Base-by-base conservation (phyloP, 495 filamentous ascomycete genomes). In the Penicillium daleae region DNA sequence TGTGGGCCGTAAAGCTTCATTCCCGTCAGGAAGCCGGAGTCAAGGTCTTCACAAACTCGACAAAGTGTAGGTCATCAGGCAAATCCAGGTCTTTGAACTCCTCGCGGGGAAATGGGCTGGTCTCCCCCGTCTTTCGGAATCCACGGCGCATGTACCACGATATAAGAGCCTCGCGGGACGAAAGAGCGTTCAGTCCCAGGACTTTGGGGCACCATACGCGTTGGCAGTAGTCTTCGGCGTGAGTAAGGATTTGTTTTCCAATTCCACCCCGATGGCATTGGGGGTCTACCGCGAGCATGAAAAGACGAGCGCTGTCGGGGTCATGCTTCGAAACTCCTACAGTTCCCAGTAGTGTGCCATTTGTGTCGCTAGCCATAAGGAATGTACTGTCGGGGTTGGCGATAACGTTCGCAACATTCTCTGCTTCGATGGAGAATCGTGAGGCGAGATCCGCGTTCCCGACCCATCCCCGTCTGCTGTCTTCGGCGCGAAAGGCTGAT, bases 71-170 rank as follows among this genome's bases (percentile, higher is more conserved):
- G 53, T 78, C 77, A 24, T 75, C 72, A 27, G 71, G 68, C 60
- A 82, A 60, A 0, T 64, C 72, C 40, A 69, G 60, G 21, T 64
- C 53, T 33, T 57, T 60, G 26, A 67, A 69, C 10, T 64, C 57
- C 40, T 76, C 72, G 2, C 70, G 55, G 2, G 79, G 80, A 53
- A 83, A 82, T n/a, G 74, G 73, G 39, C 60, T 50, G 22, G 46
- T 62, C 60, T 77, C 73, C 4, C 78, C 79, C 13, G 76, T 82
- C 54, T 60, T 42, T 7, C 40, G 52, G 55, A 80, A 83, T 3
- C 81, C 81, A 5, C 74, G 65, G n/a, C 78, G 70, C 8, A 57
- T 48, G 56, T 83, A 83, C 78, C 78, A 83, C 39, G 64, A 57
- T 32, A 81, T 76, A 50, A 83, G 66, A 24, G 73, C 68, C 17